Evolutionary conservation across 495 filamentous ascomycete genomes (phyloP), one percentile per base, ranked within the genome.

Genomic region (Penicillium roqueforti): DNA sequence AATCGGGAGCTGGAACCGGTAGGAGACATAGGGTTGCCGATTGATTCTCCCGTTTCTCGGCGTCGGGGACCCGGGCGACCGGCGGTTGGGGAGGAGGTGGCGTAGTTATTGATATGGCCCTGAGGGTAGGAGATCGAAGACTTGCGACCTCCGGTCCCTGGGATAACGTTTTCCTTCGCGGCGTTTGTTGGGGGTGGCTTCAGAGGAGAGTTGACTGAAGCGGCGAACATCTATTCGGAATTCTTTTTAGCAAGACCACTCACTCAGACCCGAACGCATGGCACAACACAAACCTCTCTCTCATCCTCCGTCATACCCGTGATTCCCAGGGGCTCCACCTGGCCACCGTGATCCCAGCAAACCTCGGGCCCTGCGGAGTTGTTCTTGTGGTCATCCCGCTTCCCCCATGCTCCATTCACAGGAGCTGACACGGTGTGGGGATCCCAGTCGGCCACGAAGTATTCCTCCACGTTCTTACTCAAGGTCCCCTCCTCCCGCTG

Each of bases 201-300:
- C 39, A 97, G 74, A 20, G 90, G 85, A 13, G 93, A 97, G 67
- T 97, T 98, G 59, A 98, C 89, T 43, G 92, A 92, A 38, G 80
- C 79, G 28, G 85, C 71, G 70, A 97, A 96, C 47, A 87, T 73
- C 83, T 91, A 58, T 26, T 48, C 45, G 45, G 37, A n/a, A n/a
- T n/a, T n/a, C 13, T 19, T 44, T 72, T 60, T 42, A 63, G 52
- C 19, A 60, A 39, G 25, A 53, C 20, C 52, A 28, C 37, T 47
- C 42, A 50, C 41, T 13, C 51, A 41, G 14, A 43, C 26, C 49
- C 18, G 45, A 57, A 41, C 63, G 50, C 54, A 76, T n/a, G 43
- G 59, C 56, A 32, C 19, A 39, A 62, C 58, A 37, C 36, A 3
- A 8, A 92, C 90, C 76, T 92, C 87, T 66, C 80, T 87, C 75